Base-by-base conservation (phyloP, 2,329 filamentous ascomycete genomes). In the Hymenoscyphus infarciens region DNA sequence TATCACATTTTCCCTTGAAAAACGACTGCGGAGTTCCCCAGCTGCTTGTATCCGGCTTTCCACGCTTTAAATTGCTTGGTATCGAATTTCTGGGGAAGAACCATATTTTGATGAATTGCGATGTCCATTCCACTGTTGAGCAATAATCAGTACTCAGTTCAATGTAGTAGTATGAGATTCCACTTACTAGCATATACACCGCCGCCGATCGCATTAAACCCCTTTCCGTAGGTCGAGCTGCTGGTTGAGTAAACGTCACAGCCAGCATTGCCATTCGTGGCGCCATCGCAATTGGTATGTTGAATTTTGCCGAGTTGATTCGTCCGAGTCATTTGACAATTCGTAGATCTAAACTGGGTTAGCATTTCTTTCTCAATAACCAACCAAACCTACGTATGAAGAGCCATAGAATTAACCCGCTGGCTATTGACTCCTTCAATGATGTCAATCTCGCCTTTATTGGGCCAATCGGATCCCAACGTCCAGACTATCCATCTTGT, bases 11-110 rank as follows among this genome's bases (percentile, higher is more conserved):
- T 5, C 74, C 70, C 10, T 76, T 70, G 70, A 94, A 95, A 16
- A 83, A 76, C 0, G 88, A 90, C 7, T 84, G 75, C 0, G 92
- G 90, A 2, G 78, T 77, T 0, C 87, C 87, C 91, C 91, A 96
- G 7, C 69, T 74, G 0, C 75, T 73, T 0, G 91, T 90, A 54
- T 88, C 77, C 0, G 90, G 91, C 6, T 70, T 78, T 27, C 65
- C 63, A 19, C 75, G 74, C 6, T 76, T 73, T 56, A 93, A 87
- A 70, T 95, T 87, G 0, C 74, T 70, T 0, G 92, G 91, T 49
- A 92, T 83, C 7, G 75, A 72, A 35, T 75, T 76, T 19, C 88
- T 84, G 1, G 86, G 78, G 75, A 93, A 96, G 77, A 89, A 89
- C 85, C 87, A 96, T 66, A 95, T 80, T 59, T 81, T 85, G 74